These are phyloP conservation scores for Senna tora DNA, from an alignment of 306 rosid species.

Conservation along the genomic window DNA sequence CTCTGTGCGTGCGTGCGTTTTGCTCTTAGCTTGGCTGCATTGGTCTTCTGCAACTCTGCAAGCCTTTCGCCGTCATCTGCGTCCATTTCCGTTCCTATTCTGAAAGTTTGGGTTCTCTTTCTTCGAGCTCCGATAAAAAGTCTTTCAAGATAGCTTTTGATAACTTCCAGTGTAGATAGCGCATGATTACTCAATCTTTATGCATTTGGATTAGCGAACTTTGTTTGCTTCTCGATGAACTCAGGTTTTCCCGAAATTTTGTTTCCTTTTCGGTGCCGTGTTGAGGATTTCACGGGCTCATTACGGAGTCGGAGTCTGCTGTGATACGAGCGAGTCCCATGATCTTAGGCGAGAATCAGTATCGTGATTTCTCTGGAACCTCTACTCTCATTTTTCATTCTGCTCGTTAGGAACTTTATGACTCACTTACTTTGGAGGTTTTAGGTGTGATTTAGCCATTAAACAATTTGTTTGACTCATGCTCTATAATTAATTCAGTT, in stretches of 20 bases:
- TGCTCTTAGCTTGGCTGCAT: slow-evolving; percentile 22
- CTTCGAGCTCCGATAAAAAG: slow-evolving; percentile 38
- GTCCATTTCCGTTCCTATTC: slow-evolving; percentile 34
- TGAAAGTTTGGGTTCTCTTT: slow-evolving; percentile 48
- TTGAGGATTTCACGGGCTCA: slow-evolving; percentile 23
- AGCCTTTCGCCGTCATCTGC: slow-evolving; percentile 53
- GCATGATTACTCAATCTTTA: slow-evolving; percentile 39
- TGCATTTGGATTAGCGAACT: slow-evolving; percentile 61
- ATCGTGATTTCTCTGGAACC: slow-evolving; percentile 38
- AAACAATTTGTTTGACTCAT: slow-evolving; percentile 68
- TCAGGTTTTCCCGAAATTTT: slow-evolving; percentile 43
- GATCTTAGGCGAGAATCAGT: slow-evolving; percentile 41
- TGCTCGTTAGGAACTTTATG: slow-evolving; percentile 39
- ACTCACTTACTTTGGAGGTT: slow-evolving; percentile 49
- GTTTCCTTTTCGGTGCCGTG: slow-evolving; percentile 40
- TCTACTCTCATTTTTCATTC: slow-evolving; percentile 31
- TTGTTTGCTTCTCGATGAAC: slow-evolving; percentile 42
- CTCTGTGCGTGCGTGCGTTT: not conserved
- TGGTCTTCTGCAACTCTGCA: slow-evolving; percentile 47
- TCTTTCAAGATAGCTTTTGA: slow-evolving; percentile 47
- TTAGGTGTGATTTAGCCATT: slow-evolving; percentile 49
- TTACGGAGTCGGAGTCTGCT: slow-evolving; percentile 35
- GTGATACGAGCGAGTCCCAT: slow-evolving; percentile 38
- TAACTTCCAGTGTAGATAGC: slow-evolving; percentile 36
- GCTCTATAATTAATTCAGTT: slow-evolving; percentile 47